Evolutionary conservation across 441 rosid species (phyloP), one percentile per base, ranked within the genome.

Genomic region (Gossypium laxum): DNA sequence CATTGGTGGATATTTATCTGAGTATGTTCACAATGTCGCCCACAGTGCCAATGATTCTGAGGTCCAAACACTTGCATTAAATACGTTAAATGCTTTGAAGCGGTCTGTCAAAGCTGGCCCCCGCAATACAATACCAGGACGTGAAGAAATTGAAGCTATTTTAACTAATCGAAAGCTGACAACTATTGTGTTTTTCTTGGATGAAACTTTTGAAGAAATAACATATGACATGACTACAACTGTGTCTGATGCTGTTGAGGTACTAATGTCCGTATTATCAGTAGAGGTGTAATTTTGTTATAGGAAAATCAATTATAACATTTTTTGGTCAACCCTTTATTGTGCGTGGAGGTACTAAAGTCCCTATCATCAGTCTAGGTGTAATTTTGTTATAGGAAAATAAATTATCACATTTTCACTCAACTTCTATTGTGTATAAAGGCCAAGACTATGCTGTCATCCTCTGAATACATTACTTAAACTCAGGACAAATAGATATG

Each of bases 181-280:
- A 8, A 92, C 98, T 57, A 94, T 92, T 11, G 99, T 92, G 54
- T 94, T 91, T 79, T 94, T 94, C 81, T 76, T 94, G 77, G 98
- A 92, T 78, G 99, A 92, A 81, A 94, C 99, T 76, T 94, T 94
- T 76, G 98, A 94, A 89, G 99, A 94, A 80, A 94, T 94, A 30
- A 82, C 91, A 3, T 92, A 89, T 79, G 99, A 92, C 82, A 90
- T 94, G 98, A 87, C 94, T 75, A 90, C 98, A 34, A 90, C 99
- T 45, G 94, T 90, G 56, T 82, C 94, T 62, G 99, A 94, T 86
- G 94, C 97, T 74, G 97, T 94, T 64, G 97, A 92, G 99, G 99
- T 94, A 87, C 72, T 69, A 58, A 63, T 43, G 21, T 22, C 52
- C 8, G 4, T 24, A 66, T 66, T 38, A 24, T 47, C 70, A 47